A percentile compares a stretch with the other conserved stretches of the same genome.
Conservation (phyloP, 768 basidiomycete genomes). For the Tylopilus rubrobrunneus region DNA sequence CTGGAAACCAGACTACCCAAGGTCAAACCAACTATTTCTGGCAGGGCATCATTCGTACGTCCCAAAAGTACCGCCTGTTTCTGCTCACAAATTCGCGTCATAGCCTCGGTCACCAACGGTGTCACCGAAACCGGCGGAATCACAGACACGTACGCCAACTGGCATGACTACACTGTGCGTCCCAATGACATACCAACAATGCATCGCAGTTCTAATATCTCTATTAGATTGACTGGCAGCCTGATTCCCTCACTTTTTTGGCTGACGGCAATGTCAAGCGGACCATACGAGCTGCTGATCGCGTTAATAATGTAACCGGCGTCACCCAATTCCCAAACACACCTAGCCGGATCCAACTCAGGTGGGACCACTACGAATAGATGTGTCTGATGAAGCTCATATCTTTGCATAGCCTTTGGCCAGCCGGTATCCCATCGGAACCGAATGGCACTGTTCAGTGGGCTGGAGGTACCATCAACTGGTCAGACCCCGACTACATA, state of each 20-base stretch:
- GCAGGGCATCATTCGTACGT: slow-evolving; percentile 65
- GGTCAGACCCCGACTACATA: slow-evolving; percentile 72
- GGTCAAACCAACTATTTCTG: slow-evolving; percentile 83
- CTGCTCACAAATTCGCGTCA: not conserved
- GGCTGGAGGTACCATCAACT: slow-evolving; percentile 83
- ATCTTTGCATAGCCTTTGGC: slow-evolving; percentile 54
- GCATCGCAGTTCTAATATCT: not conserved
- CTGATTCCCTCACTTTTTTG: slow-evolving; percentile 57
- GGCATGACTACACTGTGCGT: slow-evolving; percentile 73
- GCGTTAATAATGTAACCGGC: slow-evolving; percentile 47
- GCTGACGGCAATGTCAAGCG: slow-evolving; percentile 73
- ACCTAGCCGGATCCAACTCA: slow-evolving; percentile 77
- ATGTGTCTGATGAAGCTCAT: slow-evolving; percentile 1
- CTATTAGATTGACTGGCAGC: slow-evolving; percentile 76
- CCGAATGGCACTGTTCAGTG: slow-evolving; percentile 72
- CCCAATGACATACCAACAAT: not conserved
- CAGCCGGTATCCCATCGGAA: slow-evolving; percentile 63
- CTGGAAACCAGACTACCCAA: slow-evolving; percentile 54
- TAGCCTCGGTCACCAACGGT: slow-evolving; percentile 49
- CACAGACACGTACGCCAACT: slow-evolving; percentile 63
- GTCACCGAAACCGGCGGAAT: slow-evolving; percentile 39
- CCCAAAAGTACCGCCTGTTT: not conserved
- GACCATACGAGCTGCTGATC: slow-evolving; percentile 59
- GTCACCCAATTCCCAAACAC: slow-evolving; percentile 68
- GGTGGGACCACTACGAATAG: slow-evolving; percentile 37